Base-by-base conservation (phyloP, 257 asterid genomes). In the Solanum pimpinellifolium region DNA sequence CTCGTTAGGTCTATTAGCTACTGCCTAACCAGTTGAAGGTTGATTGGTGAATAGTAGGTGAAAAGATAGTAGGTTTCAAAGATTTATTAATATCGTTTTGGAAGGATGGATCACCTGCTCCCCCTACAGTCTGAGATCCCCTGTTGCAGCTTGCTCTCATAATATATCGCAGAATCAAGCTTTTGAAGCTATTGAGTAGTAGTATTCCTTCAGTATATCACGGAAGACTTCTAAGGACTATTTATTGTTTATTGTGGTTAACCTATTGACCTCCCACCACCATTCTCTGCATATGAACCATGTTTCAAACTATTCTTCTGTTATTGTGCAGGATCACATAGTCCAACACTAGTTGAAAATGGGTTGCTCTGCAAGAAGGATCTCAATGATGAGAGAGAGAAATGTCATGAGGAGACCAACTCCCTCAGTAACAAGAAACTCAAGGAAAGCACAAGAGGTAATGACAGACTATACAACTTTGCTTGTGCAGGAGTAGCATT, bases 291-390 rank as follows among this genome's bases (percentile, higher is more conserved):
- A 5, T 80, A 27, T 11, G 42, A 46, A 44, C 39, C 21, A 16
- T 14, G 41, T 77, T 5, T 65, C 35, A 11, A 42, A 65, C 44
- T 65, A 76, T 23, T 87, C 20, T 12, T 11, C 33, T 49, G 68
- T 47, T 44, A 27, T 49, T 68, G 37, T 62, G 56, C 90, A 94
- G 98, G 98, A 89, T 83, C 80, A 10, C 93, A 85, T 39, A 89
- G 90, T 23, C 89, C 86, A 23, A 87, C 84, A 27, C 86, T 72
- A 81, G 76, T 85, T 39, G 92, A 83, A 33, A 84, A 69, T 74
- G 93, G 70, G 83, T 66, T 23, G 7, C 44, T 68, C 20, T 52
- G 18, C 29, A 37, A 35, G 12, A 31, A 76, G 44, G 44, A 72
- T 27, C 33, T 84, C 66, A 84, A 47, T 84, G 46, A 44, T 49